These are phyloP conservation scores for Colletotrichum sp. DNA, from an alignment of 2,329 filamentous ascomycete species.

Conservation along the genomic window DNA sequence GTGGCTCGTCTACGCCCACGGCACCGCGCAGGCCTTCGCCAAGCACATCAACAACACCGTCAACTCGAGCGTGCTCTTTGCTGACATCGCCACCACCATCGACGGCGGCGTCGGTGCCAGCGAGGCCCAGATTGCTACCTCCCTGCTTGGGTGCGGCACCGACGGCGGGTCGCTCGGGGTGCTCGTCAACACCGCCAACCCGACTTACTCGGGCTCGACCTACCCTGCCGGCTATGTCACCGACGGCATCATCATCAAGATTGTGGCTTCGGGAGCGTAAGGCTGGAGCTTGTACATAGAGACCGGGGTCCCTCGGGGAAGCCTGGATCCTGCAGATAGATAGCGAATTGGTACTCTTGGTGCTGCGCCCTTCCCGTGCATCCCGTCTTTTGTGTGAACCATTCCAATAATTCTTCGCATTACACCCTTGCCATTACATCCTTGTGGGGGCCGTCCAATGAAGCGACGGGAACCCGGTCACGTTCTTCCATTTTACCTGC, in stretches of 20 bases:
- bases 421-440: neutral
- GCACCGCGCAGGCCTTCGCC: neutral
- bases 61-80: neutral
- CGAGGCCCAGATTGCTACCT: neutral
- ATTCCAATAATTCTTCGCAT: neutral
- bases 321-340: neutral
- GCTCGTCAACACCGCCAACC: neutral
- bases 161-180: neutral
- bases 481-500: too few relatives aligned
- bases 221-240: neutral
- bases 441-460: too few relatives aligned
- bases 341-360: neutral
- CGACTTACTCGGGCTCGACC: neutral
- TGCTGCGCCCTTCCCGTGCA: neutral
- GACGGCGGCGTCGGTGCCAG: neutral
- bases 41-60: neutral
- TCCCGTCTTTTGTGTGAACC: neutral
- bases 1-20: constrained; percentile 15
- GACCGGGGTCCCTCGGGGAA: neutral
- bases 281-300: neutral
- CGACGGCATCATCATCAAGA: neutral
- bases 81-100: neutral
- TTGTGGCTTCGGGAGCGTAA: neutral
- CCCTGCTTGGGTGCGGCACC: neutral
- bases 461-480: too few relatives aligned